These are phyloP conservation scores for Mycena rosella DNA, from an alignment of 768 basidiomycete species.

Conservation along the genomic window DNA sequence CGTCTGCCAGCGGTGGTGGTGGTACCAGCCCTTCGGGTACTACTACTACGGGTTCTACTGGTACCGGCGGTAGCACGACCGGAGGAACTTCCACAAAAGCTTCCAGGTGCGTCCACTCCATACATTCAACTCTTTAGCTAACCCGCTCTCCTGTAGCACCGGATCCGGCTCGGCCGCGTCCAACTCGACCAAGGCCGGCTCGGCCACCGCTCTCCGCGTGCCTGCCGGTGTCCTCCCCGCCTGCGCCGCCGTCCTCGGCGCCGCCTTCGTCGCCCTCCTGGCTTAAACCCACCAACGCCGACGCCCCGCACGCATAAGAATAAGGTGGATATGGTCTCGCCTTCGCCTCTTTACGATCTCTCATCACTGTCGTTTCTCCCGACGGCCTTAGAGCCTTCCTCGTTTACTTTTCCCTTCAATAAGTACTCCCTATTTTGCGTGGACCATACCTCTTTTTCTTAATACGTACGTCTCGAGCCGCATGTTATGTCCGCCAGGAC, in stretches of 20 bases:
- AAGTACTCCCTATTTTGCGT: constrained; percentile 28
- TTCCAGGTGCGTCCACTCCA: too few species aligned
- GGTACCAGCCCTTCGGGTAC: not conserved
- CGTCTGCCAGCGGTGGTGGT: too few species aligned
- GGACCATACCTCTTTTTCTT: constrained; percentile 24
- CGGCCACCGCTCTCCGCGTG: constrained; percentile 48
- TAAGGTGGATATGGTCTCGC: constrained; percentile 33
- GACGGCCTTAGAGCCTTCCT: constrained; percentile 32
- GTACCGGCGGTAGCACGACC: constrained; percentile 31
- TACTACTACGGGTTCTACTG: constrained; percentile 11
- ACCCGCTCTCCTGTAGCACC: constrained; percentile 5
- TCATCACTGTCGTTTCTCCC: constrained; percentile 14
- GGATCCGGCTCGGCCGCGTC: constrained; percentile 33
- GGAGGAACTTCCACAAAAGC: constrained; percentile 5
- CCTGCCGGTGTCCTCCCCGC: constrained; percentile 48
- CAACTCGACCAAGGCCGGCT: constrained; percentile 37
- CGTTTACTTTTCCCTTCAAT: constrained; percentile 35
- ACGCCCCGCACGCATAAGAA: constrained; percentile 26
- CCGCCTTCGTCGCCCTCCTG: constrained; percentile 59
- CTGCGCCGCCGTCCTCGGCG: constrained; percentile 52
- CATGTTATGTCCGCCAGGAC: constrained; percentile 5
- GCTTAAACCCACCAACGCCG: constrained; percentile 45
- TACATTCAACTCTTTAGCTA: too few species aligned
- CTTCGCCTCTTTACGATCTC: constrained; percentile 17
- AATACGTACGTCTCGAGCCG: constrained; percentile 22